Evolutionary conservation across 495 filamentous ascomycete species (phyloP).

Genomic region (Aspergillus biplanus): DNA sequence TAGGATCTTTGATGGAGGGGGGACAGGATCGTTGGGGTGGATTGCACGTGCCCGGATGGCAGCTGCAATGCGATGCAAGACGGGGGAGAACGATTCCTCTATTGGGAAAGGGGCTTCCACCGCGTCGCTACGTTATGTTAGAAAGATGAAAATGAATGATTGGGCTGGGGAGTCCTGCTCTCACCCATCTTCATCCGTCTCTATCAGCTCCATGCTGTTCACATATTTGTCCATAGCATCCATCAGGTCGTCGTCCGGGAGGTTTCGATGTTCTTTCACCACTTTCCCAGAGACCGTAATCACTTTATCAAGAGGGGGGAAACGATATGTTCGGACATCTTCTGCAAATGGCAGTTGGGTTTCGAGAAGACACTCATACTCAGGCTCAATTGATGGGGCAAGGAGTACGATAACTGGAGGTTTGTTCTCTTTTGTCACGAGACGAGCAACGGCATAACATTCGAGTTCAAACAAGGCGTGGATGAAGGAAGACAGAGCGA

Average conservation of each 20-base stretch:
- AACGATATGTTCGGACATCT: slow-evolving; percentile 85
- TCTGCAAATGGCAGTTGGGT: slow-evolving; percentile 93
- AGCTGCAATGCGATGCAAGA: slow-evolving; percentile 87
- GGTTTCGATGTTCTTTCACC: slow-evolving; percentile 81
- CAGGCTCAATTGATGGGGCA: slow-evolving; percentile 76
- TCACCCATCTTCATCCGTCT: slow-evolving; percentile 73
- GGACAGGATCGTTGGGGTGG: slow-evolving; percentile 69
- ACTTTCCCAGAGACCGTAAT: slow-evolving; percentile 87
- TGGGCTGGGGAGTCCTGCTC: slow-evolving; percentile 8
- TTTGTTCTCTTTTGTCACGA: slow-evolving; percentile 80
- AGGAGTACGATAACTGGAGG: slow-evolving; percentile 80
- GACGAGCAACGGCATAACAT: slow-evolving; percentile 82
- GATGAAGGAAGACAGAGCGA: slow-evolving; percentile 88
- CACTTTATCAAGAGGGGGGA: slow-evolving; percentile 87
- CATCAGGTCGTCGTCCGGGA: slow-evolving; percentile 75
- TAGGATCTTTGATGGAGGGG: slow-evolving; percentile 67
- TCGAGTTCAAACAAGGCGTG: slow-evolving; percentile 86
- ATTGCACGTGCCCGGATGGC: slow-evolving; percentile 81
- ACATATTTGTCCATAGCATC: slow-evolving; percentile 89
- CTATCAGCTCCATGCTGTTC: slow-evolving; percentile 86
- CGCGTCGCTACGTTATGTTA: slow-evolving; percentile 52
- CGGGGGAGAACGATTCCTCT: slow-evolving; percentile 87
- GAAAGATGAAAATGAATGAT: neutral
- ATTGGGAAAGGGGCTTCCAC: slow-evolving; percentile 70
- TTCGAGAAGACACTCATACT: slow-evolving; percentile 88